Evolutionary conservation across 148 eudicot genomes (phyloP), one percentile per base, ranked within the genome.

Genomic region (Beta vulgaris): DNA sequence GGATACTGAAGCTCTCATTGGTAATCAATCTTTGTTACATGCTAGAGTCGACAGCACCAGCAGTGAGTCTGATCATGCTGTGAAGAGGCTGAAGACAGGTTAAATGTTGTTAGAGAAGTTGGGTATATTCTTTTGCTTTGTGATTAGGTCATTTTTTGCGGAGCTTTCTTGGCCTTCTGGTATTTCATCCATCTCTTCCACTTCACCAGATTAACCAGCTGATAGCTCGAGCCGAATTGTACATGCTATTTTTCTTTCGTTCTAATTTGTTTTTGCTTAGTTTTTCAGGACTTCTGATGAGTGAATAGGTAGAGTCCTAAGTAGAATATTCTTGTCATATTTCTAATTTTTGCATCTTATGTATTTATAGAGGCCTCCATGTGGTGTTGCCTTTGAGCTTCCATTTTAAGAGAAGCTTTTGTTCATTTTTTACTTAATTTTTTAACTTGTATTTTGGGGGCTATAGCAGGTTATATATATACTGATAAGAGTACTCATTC

Each of bases 1-100:
- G 96, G 88, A 63, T 77, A 75, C 75, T 21, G 85, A 84, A 49
- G 58, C 73, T 61, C 82, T 74, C n/a, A 39, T 67, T 55, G 73
- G 62, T 68, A 78, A 77, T 55, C 84, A 75, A 68, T 55, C 78
- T 4, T 35, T 63, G 48, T 68, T 75, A 43, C 81, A 70, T 75
- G 63, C 85, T 63, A 83, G 84, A 75, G 71, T 62, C 63, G 84
- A 84, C 62, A 79, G 57, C 77, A 73, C 77, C 48, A 80, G 75
- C 29, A 85, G 80, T 29, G 91, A 87, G 44, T 81, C 81, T 7
- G 87, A 84, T 72, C 87, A 87, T 51, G 81, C 87, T n/a, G 68
- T 79, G 14, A 91, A 91, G 83, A 87, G 89, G 85, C 84, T 85
- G 76, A 91, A 87, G 78, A 88, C 84, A 31, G 77, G 81, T 80